phyloP scores from a whole-genome alignment of 2,329 filamentous ascomycete species.

The Anthostomella pinea region DNA sequence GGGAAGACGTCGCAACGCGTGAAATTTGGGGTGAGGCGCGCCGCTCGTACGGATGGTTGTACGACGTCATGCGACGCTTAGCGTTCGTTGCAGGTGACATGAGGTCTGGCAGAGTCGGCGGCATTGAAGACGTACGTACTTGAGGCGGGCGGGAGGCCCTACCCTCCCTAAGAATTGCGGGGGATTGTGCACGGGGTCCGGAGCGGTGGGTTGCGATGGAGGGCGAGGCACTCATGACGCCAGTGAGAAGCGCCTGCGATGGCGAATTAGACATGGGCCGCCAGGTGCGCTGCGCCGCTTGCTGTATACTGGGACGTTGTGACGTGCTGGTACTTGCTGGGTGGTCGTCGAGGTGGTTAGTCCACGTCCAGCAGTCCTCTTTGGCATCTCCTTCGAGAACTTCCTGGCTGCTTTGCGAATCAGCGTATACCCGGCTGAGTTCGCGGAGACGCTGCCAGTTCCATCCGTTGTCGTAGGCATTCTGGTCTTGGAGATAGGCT shows the following conservation, averaged over 20 bases:
- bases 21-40: slow-evolving; percentile 37
- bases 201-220: slow-evolving; percentile 35
- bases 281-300: slow-evolving; percentile 37
- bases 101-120: slow-evolving; percentile 38
- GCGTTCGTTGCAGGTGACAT: slow-evolving; percentile 39
- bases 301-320: slow-evolving; percentile 40
- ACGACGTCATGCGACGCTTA: slow-evolving; percentile 47
- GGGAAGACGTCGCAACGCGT: slow-evolving; percentile 26
- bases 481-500: slow-evolving; percentile 66
- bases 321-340: slow-evolving; percentile 43
- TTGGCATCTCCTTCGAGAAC: slow-evolving; percentile 60
- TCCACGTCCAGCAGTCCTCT: slow-evolving; percentile 67
- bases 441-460: slow-evolving; percentile 68
- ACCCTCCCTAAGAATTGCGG: slow-evolving; percentile 36
- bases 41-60: slow-evolving; percentile 36
- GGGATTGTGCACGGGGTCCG: slow-evolving; percentile 39
- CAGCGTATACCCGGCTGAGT: slow-evolving; percentile 55
- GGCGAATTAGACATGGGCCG: slow-evolving; percentile 42
- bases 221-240: slow-evolving; percentile 32
- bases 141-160: slow-evolving; percentile 45
- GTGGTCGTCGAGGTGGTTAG: slow-evolving; percentile 59
- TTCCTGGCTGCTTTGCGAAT: slow-evolving; percentile 42
- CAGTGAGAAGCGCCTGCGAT: slow-evolving; percentile 29
- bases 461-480: slow-evolving; percentile 57
- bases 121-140: slow-evolving; percentile 53